A percentile compares a stretch with the other conserved stretches of the same genome.
These are phyloP conservation scores for Seiridium cupressi DNA, from an alignment of 2,329 filamentous ascomycete species.

Conservation along the genomic window DNA sequence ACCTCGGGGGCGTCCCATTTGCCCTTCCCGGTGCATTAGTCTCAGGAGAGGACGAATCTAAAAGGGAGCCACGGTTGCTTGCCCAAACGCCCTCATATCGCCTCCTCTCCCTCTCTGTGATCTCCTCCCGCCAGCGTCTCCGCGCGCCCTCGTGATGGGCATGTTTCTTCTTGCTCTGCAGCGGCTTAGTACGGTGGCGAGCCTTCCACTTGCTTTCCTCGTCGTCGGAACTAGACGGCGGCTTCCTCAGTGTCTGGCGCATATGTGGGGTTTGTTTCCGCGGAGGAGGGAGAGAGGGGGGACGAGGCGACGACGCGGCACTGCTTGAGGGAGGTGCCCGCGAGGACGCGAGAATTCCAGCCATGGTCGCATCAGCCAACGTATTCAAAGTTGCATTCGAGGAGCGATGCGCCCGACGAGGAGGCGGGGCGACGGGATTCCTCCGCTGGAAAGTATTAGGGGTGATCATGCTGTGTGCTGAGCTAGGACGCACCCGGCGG, in stretches of 20 bases:
- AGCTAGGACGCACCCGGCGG: conserved; percentile 12
- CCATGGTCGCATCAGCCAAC: conserved; percentile 72
- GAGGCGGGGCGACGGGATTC: conserved; percentile 11
- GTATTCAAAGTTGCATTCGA: conserved; percentile 57
- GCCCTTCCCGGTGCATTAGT: neutral
- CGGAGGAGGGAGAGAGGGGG: conserved; percentile 34
- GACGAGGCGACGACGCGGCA: conserved; percentile 29
- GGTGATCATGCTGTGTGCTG: conserved; percentile 12
- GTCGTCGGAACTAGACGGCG: conserved; percentile 47
- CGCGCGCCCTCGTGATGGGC: conserved; percentile 74
- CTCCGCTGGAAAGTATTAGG: conserved; percentile 6
- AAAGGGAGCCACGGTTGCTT: conserved; percentile 66
- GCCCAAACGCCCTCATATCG: conserved; percentile 85
- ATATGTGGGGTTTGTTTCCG: conserved; percentile 44
- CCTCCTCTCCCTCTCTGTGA: conserved; percentile 71
- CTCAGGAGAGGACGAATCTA: conserved; percentile 23
- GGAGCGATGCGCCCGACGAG: conserved; percentile 20
- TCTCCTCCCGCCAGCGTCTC: conserved; percentile 72
- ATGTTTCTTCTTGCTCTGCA: conserved; percentile 58
- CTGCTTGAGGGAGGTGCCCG: conserved; percentile 44
- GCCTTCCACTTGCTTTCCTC: conserved; percentile 46
- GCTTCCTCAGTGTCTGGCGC: conserved; percentile 65
- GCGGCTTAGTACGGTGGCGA: conserved; percentile 49
- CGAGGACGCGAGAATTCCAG: conserved; percentile 68
- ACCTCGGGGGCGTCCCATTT: conserved; percentile 2